A percentile compares a stretch with the other conserved stretches of the same genome.
Evolutionary conservation across 2,329 filamentous ascomycete species (phyloP).

Genomic region (Microcyclospora pomicola): DNA sequence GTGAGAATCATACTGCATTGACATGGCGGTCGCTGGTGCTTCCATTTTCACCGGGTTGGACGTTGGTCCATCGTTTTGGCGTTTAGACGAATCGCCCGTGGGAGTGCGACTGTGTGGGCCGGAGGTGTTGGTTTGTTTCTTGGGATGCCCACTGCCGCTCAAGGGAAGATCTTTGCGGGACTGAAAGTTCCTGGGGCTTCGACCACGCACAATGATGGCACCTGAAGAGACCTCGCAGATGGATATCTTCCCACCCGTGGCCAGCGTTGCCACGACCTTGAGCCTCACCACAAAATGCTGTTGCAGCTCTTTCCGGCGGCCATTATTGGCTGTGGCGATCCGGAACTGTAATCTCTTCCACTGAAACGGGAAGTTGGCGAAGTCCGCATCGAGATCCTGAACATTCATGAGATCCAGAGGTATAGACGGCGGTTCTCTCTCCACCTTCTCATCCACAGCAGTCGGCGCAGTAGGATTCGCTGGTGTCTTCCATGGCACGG

Average conservation of each 20-base stretch:
- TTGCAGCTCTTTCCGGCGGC: conserved; percentile 82
- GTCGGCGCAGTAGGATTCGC: conserved; percentile 52
- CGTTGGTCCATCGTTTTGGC: conserved; percentile 16
- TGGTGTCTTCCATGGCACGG: conserved; percentile 95
- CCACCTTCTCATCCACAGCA: conserved; percentile 51
- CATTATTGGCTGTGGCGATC: conserved; percentile 93
- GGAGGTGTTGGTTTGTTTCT: neutral
- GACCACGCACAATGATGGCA: conserved; percentile 82
- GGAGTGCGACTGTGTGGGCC: conserved; percentile 9
- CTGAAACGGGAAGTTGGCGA: conserved; percentile 79
- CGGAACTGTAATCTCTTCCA: conserved; percentile 91
- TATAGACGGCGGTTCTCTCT: conserved; percentile 77
- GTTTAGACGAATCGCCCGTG: conserved; percentile 16
- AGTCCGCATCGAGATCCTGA: conserved; percentile 64
- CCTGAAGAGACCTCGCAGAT: conserved; percentile 76
- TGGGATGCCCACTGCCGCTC: conserved; percentile 48
- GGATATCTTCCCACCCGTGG: conserved; percentile 68
- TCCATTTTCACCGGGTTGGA: conserved; percentile 19
- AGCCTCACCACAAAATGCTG: conserved; percentile 88
- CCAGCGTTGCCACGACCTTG: conserved; percentile 70
- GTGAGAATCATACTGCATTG: conserved; percentile 26
- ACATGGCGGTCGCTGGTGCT: conserved; percentile 24
- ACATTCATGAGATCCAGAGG: conserved; percentile 55
- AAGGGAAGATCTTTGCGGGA: conserved; percentile 85
- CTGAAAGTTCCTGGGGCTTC: conserved; percentile 90